phyloP scores from a whole-genome alignment of 2,329 filamentous ascomycete species.

The Macrophomina tecta region DNA sequence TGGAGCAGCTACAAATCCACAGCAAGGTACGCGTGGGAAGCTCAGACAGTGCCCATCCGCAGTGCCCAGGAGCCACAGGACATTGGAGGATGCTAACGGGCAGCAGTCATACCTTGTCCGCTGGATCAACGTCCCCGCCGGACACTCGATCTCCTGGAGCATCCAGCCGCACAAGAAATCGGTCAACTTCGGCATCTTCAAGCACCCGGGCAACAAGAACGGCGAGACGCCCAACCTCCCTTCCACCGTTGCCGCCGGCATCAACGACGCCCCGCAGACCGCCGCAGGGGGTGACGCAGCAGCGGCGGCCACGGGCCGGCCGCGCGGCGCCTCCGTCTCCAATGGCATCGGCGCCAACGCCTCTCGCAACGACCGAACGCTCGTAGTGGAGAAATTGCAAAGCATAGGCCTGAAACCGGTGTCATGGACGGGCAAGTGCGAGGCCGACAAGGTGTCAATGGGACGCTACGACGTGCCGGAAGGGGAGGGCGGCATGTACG shows the following conservation, averaged over 20 bases:
- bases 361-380: constrained; percentile 72
- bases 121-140: constrained; percentile 90
- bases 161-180: constrained; percentile 98
- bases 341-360: constrained; percentile 54
- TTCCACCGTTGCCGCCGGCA: constrained; percentile 46
- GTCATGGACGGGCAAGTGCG: constrained; percentile 89
- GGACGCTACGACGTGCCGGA: constrained; percentile 81
- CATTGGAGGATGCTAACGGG: constrained; percentile 32
- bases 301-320: constrained; percentile 56
- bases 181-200: constrained; percentile 97
- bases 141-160: constrained; percentile 95
- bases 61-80: neutral
- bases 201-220: constrained; percentile 81
- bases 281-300: constrained; percentile 59
- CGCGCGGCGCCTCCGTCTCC: constrained; percentile 47
- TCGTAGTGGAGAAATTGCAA: constrained; percentile 70
- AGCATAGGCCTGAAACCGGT: constrained; percentile 67
- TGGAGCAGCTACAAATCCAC: constrained; percentile 96
- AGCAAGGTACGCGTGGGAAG: constrained; percentile 74
- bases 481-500: constrained; percentile 89
- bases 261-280: constrained; percentile 48
- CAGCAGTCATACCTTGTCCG: constrained; percentile 92
- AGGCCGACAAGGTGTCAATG: constrained; percentile 93
- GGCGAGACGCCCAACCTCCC: constrained; percentile 50
- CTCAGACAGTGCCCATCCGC: neutral